Conservation (phyloP, 768 basidiomycete species). For the Leccinum imitatum region DNA sequence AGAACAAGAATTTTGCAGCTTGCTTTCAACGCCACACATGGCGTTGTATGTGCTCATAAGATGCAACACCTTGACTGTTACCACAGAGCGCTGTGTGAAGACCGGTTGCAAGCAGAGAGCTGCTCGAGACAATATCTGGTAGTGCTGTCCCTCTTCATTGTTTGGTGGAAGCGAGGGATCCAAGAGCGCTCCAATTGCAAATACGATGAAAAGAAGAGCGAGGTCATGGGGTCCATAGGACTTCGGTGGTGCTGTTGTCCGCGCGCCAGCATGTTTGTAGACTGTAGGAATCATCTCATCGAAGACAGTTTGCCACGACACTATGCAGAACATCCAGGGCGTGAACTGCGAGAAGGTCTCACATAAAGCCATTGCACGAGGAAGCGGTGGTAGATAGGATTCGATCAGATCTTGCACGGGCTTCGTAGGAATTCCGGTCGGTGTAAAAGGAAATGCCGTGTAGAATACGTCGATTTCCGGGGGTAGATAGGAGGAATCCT, state of each 20-base stretch:
- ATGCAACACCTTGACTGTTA: constrained; percentile 49
- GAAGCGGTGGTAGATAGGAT: constrained; percentile 43
- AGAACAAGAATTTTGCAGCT: constrained; percentile 46
- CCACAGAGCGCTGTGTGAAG: constrained; percentile 42
- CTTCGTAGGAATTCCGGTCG: constrained; percentile 33
- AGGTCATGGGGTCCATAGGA: constrained; percentile 51
- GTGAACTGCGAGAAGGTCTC: constrained; percentile 49
- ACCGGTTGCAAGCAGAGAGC: constrained; percentile 47
- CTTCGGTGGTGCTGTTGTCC: not conserved
- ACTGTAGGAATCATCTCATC: constrained; percentile 47
- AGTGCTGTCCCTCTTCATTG: constrained; percentile 53
- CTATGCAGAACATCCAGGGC: constrained; percentile 52
- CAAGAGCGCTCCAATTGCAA: constrained; percentile 49
- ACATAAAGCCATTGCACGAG: constrained; percentile 42
- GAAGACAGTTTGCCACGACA: constrained; percentile 45
- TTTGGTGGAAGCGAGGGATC: constrained; percentile 47
- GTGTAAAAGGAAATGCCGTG: constrained; percentile 46
- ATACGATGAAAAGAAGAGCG: constrained; percentile 44
- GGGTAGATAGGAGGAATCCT: constrained; percentile 45
- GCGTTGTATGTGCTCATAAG: constrained; percentile 56
- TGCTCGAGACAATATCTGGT: constrained; percentile 47
- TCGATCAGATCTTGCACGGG: constrained; percentile 43
- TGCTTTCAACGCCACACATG: constrained; percentile 51
- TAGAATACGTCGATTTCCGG: constrained; percentile 43
- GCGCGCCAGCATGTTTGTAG: constrained; percentile 26